phyloP scores from a whole-genome alignment of 495 filamentous ascomycete species.

The Penicillium pulvis region DNA sequence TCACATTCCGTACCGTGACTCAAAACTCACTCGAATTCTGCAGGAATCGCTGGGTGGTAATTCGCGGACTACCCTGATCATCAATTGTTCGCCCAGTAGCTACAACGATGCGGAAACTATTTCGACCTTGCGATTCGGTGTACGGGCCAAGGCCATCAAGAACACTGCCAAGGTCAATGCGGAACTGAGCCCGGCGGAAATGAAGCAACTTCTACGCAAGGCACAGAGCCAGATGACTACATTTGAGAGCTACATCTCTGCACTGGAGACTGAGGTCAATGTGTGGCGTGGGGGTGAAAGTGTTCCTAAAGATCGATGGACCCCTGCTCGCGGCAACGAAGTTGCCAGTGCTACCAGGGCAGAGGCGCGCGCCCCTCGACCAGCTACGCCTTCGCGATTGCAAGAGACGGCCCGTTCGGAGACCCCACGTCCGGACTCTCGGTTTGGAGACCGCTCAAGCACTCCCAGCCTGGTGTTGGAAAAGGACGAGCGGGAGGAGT shows the following conservation, averaged over 20 bases:
- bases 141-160: constrained; percentile 97
- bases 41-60: constrained; percentile 98
- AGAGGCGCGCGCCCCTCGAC: constrained; percentile 61
- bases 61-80: constrained; percentile 93
- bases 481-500: constrained; percentile 96
- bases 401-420: constrained; percentile 56
- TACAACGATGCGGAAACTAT: constrained; percentile 98
- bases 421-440: constrained; percentile 75
- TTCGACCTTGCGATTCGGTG: constrained; percentile 92
- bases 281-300: constrained; percentile 84
- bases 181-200: constrained; percentile 89
- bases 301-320: constrained; percentile 86
- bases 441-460: constrained; percentile 82
- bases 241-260: constrained; percentile 81
- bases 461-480: constrained; percentile 87
- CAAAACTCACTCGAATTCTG: constrained; percentile 94
- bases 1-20: constrained; percentile 96
- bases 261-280: constrained; percentile 82
- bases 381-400: constrained; percentile 82
- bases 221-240: constrained; percentile 86
- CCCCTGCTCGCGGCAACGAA: constrained; percentile 62
- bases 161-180: constrained; percentile 99
- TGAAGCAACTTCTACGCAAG: constrained; percentile 89
- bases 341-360: constrained; percentile 55
- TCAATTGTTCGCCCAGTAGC: constrained; percentile 97